phyloP scores from a whole-genome alignment of 139 green algal genomes.

The Chlorella ohadii region DNA sequence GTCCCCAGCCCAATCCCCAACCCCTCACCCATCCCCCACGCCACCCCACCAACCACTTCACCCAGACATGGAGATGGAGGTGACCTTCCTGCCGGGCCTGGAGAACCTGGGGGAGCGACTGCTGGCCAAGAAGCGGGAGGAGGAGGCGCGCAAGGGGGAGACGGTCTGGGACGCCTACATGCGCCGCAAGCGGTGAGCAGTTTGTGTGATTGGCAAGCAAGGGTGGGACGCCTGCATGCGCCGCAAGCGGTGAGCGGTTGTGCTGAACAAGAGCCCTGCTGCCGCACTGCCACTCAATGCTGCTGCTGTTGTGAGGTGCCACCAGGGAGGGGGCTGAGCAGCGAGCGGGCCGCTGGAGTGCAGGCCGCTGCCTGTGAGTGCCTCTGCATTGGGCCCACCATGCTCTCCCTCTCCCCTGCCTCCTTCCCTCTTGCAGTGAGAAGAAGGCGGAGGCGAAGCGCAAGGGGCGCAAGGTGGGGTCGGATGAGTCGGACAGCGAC shows the following conservation, averaged over 20 bases:
- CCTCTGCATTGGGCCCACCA: too few species aligned
- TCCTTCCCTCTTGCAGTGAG: conserved; percentile 51
- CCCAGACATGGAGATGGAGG: conserved; percentile 74
- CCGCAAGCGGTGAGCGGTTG: neutral
- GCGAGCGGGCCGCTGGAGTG: too few species aligned
- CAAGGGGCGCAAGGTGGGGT: conserved; percentile 28
- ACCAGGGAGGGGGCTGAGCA: too few species aligned
- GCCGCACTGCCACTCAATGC: too few species aligned
- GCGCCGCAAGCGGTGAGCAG: conserved; percentile 37
- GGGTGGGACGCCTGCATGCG: too few species aligned
- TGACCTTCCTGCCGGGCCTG: conserved; percentile 79
- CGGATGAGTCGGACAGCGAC: conserved; percentile 35
- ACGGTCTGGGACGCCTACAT: conserved; percentile 89
- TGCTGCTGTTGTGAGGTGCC: too few species aligned
- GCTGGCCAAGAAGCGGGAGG: conserved; percentile 69
- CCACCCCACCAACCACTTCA: neutral
- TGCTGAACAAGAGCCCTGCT: too few species aligned
- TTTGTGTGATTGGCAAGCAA: too few species aligned
- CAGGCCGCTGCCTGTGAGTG: too few species aligned
- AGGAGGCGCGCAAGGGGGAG: conserved; percentile 60
- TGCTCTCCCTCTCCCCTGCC: too few species aligned
- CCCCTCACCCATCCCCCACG: neutral
- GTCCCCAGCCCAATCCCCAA: neutral
- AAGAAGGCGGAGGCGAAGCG: conserved; percentile 69
- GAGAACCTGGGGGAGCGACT: conserved; percentile 80